phyloP scores from a whole-genome alignment of 2,329 filamentous ascomycete species.

The Trichoderma harzianum region DNA sequence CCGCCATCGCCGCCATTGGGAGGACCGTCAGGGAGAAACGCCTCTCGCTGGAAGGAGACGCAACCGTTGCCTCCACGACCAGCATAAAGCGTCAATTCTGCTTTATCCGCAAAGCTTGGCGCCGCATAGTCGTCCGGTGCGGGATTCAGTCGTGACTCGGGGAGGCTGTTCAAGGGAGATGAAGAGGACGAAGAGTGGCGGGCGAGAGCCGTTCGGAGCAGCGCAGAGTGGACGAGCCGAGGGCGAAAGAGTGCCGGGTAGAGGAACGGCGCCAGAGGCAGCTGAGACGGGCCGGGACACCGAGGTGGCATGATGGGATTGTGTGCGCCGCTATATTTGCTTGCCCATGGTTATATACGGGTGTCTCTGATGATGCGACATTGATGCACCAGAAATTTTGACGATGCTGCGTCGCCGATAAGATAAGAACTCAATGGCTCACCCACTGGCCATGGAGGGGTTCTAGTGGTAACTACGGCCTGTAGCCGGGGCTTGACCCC shows the following conservation, averaged over 20 bases:
- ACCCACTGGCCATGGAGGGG: background rate
- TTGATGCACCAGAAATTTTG: background rate
- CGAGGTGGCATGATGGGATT: constrained; percentile 28
- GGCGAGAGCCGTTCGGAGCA: constrained; percentile 22
- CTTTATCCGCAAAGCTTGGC: constrained; percentile 83
- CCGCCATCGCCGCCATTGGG: constrained; percentile 95
- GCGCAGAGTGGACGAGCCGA: constrained; percentile 23
- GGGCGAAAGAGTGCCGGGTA: constrained; percentile 45
- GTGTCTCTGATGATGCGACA: background rate
- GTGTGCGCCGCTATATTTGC: background rate
- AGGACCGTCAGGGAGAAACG: constrained; percentile 82
- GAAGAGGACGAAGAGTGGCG: constrained; percentile 20
- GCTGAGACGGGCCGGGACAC: constrained; percentile 23
- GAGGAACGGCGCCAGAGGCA: constrained; percentile 41
- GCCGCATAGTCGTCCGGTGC: constrained; percentile 78
- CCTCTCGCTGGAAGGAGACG: constrained; percentile 89
- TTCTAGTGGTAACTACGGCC: background rate
- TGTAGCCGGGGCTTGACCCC: constrained; percentile 3
- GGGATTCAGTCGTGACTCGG: constrained; percentile 68
- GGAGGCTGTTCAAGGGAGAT: constrained; percentile 29
- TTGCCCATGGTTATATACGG: background rate
- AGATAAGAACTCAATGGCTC: background rate
- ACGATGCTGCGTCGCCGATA: constrained; percentile 3
- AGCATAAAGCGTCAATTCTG: constrained; percentile 71
- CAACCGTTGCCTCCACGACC: constrained; percentile 87